These are phyloP conservation scores for Candida montana DNA, from an alignment of 805 yeast genomes.

Conservation along the genomic window DNA sequence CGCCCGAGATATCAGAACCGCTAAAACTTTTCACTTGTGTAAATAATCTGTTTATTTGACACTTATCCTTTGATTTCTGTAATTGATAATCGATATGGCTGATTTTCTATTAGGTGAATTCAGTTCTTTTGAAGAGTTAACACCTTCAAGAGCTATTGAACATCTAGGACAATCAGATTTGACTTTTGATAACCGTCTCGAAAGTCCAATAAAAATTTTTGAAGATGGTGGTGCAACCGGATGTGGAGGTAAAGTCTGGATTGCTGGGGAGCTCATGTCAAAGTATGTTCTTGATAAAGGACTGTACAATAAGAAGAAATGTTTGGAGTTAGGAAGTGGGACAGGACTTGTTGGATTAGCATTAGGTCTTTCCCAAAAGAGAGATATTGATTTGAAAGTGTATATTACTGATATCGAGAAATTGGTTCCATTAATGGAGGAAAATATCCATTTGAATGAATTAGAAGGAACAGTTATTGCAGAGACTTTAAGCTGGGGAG, in stretches of 20 bases:
- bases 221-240: slow-evolving; percentile 58
- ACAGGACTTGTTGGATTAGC: slow-evolving; percentile 51
- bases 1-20: too few species aligned
- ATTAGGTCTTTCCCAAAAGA: slow-evolving; percentile 23
- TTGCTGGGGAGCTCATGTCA: slow-evolving; percentile 52
- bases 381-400: slow-evolving; percentile 29
- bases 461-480: slow-evolving; percentile 35
- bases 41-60: background rate
- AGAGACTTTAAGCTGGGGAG: slow-evolving; percentile 41
- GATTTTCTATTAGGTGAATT: slow-evolving; percentile 10
- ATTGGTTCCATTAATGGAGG: slow-evolving; percentile 42
- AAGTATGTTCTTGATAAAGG: slow-evolving; percentile 34
- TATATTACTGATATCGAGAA: slow-evolving; percentile 45
- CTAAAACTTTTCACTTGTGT: too few species aligned
- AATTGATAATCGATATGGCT: slow-evolving; percentile 1
- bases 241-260: slow-evolving; percentile 62
- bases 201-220: slow-evolving; percentile 29
- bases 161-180: slow-evolving; percentile 35
- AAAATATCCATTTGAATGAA: slow-evolving; percentile 38
- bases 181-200: slow-evolving; percentile 35
- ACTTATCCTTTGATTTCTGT: too few species aligned
- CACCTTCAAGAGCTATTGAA: slow-evolving; percentile 29
- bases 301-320: slow-evolving; percentile 21
- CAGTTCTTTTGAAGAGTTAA: slow-evolving; percentile 25
- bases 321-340: slow-evolving; percentile 53